Percentiles rank a stretch among this genome's conserved stretches.
Conservation (phyloP, 441 rosid genomes). For the Hypseocharis bilobata region DNA sequence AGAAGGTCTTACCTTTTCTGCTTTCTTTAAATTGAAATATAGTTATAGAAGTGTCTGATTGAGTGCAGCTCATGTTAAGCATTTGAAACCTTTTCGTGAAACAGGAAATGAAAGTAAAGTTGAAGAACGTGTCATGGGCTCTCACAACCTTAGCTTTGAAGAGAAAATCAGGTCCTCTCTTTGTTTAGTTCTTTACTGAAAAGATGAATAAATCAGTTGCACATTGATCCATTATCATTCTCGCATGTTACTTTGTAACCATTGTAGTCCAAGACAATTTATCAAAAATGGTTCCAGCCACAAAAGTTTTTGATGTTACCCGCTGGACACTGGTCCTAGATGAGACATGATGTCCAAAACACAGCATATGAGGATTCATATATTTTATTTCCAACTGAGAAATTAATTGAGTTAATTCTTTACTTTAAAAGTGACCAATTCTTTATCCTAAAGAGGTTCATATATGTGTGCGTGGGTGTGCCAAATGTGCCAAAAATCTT, state of each 20-base stretch:
- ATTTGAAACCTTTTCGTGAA: conserved; percentile 22
- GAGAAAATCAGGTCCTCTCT: conserved; percentile 56
- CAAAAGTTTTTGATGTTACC: neutral
- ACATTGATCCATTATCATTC: neutral
- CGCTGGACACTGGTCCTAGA: neutral
- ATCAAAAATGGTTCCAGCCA: neutral
- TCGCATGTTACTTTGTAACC: neutral
- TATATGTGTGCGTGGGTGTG: neutral
- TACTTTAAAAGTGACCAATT: neutral
- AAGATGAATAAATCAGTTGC: conserved; percentile 1
- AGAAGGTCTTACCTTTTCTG: conserved; percentile 33
- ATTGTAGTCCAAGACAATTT: neutral
- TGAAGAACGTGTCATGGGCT: conserved; percentile 90
- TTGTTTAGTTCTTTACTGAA: neutral
- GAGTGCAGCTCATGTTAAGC: conserved; percentile 9
- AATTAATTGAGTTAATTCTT: neutral
- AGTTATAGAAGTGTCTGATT: conserved; percentile 1
- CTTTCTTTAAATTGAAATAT: conserved; percentile 11
- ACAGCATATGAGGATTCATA: neutral
- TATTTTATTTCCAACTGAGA: neutral
- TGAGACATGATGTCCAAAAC: neutral
- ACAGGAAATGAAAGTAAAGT: conserved; percentile 60
- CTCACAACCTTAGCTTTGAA: conserved; percentile 61
- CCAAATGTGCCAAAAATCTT: neutral
- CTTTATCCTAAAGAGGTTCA: neutral